These are phyloP conservation scores for Haplosporangium sp. DNA, from an alignment of 371 early-diverging fungal genomes.

Conservation along the genomic window DNA sequence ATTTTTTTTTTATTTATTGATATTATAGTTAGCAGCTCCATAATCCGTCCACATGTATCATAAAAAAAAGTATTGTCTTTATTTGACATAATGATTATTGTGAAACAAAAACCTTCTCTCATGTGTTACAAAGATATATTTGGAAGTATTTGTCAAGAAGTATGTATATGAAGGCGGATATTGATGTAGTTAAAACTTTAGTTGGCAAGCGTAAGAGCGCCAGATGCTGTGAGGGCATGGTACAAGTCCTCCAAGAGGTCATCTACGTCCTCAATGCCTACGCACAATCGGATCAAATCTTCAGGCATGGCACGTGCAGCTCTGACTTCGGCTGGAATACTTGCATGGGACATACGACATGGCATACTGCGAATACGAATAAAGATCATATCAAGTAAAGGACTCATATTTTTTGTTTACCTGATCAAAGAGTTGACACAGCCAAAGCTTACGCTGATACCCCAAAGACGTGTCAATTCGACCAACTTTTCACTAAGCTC, in stretches of 20 bases:
- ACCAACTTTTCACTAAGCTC: constrained; percentile 87
- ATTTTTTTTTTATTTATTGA: no score
- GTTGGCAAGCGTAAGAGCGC: constrained; percentile 63
- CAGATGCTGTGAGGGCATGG: constrained; percentile 80
- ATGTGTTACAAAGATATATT: no score
- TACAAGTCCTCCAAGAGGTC: constrained; percentile 93
- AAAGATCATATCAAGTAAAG: neutral
- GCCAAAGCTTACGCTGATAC: constrained; percentile 95
- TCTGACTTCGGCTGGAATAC: constrained; percentile 92
- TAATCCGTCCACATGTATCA: no score
- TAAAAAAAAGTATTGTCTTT: no score
- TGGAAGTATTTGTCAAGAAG: no score
- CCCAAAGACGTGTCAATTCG: constrained; percentile 86
- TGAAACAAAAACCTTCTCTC: no score
- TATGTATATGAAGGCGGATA: no score
- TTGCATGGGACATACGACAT: constrained; percentile 97
- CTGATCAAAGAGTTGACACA: constrained; percentile 96
- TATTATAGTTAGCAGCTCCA: no score
- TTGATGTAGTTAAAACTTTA: neutral
- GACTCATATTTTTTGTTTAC: constrained; percentile 53
- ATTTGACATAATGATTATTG: no score
- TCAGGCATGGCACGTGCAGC: constrained; percentile 90
- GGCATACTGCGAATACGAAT: constrained; percentile 82
- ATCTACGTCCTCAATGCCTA: constrained; percentile 96
- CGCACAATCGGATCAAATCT: constrained; percentile 94